Conservation (phyloP, 805 yeast genomes). For the Sungouiozyma intestinalis region DNA sequence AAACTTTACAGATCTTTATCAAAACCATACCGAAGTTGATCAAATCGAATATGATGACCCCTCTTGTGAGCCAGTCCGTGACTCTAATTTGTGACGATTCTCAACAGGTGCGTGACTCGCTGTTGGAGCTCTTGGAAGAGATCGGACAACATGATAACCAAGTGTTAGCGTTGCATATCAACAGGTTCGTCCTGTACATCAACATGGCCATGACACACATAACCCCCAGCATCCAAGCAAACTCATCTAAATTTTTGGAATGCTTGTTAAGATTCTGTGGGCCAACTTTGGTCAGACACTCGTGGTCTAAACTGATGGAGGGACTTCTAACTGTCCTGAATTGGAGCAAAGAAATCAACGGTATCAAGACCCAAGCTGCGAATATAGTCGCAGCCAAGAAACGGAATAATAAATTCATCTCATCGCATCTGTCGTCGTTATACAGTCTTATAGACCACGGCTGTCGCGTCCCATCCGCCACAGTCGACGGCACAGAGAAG, state of each 20-base stretch:
- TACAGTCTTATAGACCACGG: slow-evolving; percentile 37
- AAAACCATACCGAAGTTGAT: slow-evolving; percentile 40
- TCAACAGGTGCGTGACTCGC: slow-evolving; percentile 49
- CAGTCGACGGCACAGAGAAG: background rate
- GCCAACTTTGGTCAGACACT: slow-evolving; percentile 45
- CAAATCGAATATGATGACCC: slow-evolving; percentile 20
- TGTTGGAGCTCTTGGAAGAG: slow-evolving; percentile 37
- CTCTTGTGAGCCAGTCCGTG: slow-evolving; percentile 21
- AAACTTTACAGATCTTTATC: slow-evolving; percentile 47
- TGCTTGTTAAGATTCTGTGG: slow-evolving; percentile 47
- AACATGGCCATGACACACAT: slow-evolving; percentile 94
- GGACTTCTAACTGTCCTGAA: slow-evolving; percentile 61
- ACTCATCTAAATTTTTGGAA: slow-evolving; percentile 58
- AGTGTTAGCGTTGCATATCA: slow-evolving; percentile 49
- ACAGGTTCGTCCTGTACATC: slow-evolving; percentile 57
- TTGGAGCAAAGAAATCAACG: slow-evolving; percentile 40
- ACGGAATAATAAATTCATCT: slow-evolving; percentile 16
- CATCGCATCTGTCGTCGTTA: slow-evolving; percentile 31
- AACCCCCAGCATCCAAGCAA: slow-evolving; percentile 60
- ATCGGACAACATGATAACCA: slow-evolving; percentile 42
- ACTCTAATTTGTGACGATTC: slow-evolving; percentile 46
- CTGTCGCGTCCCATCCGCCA: slow-evolving; percentile 10
- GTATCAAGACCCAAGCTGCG: slow-evolving; percentile 13
- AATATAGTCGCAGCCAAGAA: slow-evolving; percentile 11
- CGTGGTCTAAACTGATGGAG: slow-evolving; percentile 60